Conservation (phyloP, 2,329 filamentous ascomycete genomes). For the Blastomyces gilchristii region DNA sequence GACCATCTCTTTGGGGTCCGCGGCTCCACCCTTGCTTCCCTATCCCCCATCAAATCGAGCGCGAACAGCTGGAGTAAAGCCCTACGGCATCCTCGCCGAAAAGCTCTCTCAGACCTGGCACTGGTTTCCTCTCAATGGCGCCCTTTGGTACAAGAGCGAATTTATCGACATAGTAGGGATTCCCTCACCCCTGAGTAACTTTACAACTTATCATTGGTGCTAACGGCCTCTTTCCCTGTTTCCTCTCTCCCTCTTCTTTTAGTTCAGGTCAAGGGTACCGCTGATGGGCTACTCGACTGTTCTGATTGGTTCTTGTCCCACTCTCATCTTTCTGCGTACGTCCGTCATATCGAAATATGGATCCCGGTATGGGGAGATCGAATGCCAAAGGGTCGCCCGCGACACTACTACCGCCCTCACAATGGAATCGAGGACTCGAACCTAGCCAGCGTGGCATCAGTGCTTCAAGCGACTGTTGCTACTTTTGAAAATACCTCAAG, state of each 20-base stretch:
- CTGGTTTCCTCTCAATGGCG: constrained; percentile 53
- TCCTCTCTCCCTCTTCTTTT: neutral
- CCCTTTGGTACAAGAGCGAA: constrained; percentile 56
- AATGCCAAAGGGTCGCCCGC: constrained; percentile 38
- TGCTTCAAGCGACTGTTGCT: constrained; percentile 20
- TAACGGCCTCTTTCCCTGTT: constrained; percentile 8
- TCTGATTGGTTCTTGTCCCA: constrained; percentile 50
- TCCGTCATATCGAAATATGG: constrained; percentile 67
- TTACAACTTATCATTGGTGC: neutral
- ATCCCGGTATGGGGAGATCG: constrained; percentile 61
- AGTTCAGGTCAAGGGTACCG: constrained; percentile 63
- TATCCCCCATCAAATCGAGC: constrained; percentile 43
- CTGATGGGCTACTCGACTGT: constrained; percentile 51
- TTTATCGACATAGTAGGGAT: constrained; percentile 54
- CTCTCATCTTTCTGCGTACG: constrained; percentile 51
- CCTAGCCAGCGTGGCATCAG: constrained; percentile 18
- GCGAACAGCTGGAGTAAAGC: constrained; percentile 54
- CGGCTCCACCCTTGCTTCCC: constrained; percentile 50
- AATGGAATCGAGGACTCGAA: constrained; percentile 18
- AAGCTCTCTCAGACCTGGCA: constrained; percentile 56
- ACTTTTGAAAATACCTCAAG: constrained; percentile 22
- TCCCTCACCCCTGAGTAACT: neutral
- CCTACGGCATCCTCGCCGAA: constrained; percentile 56
- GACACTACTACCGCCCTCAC: constrained; percentile 24
- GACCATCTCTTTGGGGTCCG: constrained; percentile 62